Percentiles rank a stretch among this genome's conserved stretches.
Evolutionary conservation across 257 asterid species (phyloP).

Genomic region (Mentha longifolia): DNA sequence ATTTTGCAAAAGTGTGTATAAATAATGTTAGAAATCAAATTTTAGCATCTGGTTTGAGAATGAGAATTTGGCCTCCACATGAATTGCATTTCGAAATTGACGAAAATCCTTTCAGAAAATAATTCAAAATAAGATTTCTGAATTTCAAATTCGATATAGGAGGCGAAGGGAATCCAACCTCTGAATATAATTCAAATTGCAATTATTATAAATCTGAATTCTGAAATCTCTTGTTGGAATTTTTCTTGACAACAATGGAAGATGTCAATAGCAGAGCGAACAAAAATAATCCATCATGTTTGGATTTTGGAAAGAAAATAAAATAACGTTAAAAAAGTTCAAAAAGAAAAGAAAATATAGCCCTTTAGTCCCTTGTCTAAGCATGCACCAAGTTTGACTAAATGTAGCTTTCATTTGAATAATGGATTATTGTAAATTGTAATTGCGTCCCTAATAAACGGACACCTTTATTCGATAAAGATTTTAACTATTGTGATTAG

Average conservation of each 20-base stretch:
- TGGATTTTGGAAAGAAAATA: too few species aligned
- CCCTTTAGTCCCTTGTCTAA: too few species aligned
- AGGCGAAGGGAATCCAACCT: conserved; percentile 5
- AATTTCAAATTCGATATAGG: background rate
- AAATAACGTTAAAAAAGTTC: too few species aligned
- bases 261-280: background rate
- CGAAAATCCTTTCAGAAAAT: background rate
- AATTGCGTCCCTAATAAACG: too few species aligned
- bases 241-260: background rate
- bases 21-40: background rate
- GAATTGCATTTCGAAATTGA: background rate
- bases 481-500: too few species aligned
- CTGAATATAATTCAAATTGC: background rate
- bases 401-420: too few species aligned
- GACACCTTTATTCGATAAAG: too few species aligned
- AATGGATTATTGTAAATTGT: too few species aligned
- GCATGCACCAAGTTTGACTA: too few species aligned
- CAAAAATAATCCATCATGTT: too few species aligned
- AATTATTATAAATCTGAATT: background rate
- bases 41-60: background rate
- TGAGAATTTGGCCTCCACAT: background rate
- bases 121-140: background rate
- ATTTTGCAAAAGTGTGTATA: background rate
- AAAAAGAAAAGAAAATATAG: too few species aligned
- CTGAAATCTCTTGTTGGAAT: background rate